Evolutionary conservation across 768 basidiomycete species (phyloP).

Genomic region (Lactarius deliciosus): DNA sequence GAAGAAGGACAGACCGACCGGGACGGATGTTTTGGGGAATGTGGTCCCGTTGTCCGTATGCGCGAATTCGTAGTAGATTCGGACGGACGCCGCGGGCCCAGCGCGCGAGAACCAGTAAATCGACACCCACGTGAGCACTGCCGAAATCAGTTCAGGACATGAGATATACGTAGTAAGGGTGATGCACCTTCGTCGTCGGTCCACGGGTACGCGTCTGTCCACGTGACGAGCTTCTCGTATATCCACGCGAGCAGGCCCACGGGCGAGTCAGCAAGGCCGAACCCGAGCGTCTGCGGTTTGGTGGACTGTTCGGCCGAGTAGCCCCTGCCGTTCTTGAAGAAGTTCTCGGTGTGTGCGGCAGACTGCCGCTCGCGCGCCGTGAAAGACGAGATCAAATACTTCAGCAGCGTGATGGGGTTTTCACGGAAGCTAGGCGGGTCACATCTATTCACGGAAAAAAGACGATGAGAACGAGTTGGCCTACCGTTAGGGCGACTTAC

Average conservation of each 20-base stretch:
- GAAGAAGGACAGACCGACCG: conserved; percentile 51
- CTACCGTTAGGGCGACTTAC: conserved; percentile 26
- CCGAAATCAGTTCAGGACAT: no score
- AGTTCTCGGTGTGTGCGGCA: conserved; percentile 36
- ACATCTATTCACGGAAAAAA: not conserved
- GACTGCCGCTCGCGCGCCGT: conserved; percentile 40
- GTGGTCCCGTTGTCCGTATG: not conserved
- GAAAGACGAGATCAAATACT: conserved; percentile 36
- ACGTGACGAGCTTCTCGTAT: conserved; percentile 16
- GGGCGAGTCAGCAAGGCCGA: conserved; percentile 39
- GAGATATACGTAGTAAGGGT: not conserved
- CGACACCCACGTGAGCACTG: conserved; percentile 61
- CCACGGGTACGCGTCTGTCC: conserved; percentile 44
- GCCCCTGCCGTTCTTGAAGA: conserved; percentile 37
- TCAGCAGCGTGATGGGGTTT: conserved; percentile 35
- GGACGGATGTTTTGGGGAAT: conserved; percentile 34
- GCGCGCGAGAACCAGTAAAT: conserved; percentile 52
- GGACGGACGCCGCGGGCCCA: no score
- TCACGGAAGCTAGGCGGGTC: conserved; percentile 31
- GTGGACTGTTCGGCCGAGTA: conserved; percentile 42
- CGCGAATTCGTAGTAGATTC: conserved; percentile 45
- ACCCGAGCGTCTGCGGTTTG: conserved; percentile 42
- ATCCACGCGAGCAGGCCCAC: conserved; percentile 35
- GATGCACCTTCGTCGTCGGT: conserved; percentile 46
- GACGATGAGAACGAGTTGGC: no score